Evolutionary conservation across 2,329 filamentous ascomycete species (phyloP), one percentile per base, ranked within the genome.

Genomic region (Biscogniauxia mediterranea): DNA sequence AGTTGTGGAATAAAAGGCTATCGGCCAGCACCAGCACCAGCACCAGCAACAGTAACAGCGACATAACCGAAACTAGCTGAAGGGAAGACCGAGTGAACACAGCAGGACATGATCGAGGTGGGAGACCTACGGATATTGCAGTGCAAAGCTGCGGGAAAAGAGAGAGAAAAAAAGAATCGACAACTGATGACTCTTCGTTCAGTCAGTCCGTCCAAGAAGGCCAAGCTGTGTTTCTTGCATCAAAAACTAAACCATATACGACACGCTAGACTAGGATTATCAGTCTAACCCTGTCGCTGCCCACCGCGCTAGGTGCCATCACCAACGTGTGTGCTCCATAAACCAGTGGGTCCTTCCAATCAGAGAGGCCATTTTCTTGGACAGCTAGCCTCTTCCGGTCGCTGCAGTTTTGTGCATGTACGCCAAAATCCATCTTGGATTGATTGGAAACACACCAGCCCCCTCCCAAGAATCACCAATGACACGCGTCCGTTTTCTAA

Each of bases 131-230:
- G 38, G 38, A n/a, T 46, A 23, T 46, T 42, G 28, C 19, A 26
- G 23, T 32, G 19, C 26, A 56, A 32, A 25, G 21, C 13, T 26
- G 19, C 38, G 54, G n/a, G n/a, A 50, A 38, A 5, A 50, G 32
- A 13, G 28, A 8, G 28, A 9, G 28, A 32, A 32, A 32, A 32
- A 32, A n/a, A 42, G 4, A 42, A 32, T 21, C 63, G 54, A 52
- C 53, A 52, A 42, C 8, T 54, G 61, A 66, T 66, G 64, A 66
- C 64, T 66, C 64, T 59, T 66, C 61, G 59, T 64, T 64, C 59
- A 51, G 52, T 62, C 54, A 51, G 32, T 58, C 59, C 38, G n/a
- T 49, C 60, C 62, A 61, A 59, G 55, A 58, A 49, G 28, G 52
- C 61, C 64, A 61, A 59, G 57, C 53, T 59, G 52, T 59, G 53